Evolutionary conservation across 495 filamentous ascomycete species (phyloP), one percentile per base, ranked within the genome.

Genomic region (Hypoxylon fragiforme): DNA sequence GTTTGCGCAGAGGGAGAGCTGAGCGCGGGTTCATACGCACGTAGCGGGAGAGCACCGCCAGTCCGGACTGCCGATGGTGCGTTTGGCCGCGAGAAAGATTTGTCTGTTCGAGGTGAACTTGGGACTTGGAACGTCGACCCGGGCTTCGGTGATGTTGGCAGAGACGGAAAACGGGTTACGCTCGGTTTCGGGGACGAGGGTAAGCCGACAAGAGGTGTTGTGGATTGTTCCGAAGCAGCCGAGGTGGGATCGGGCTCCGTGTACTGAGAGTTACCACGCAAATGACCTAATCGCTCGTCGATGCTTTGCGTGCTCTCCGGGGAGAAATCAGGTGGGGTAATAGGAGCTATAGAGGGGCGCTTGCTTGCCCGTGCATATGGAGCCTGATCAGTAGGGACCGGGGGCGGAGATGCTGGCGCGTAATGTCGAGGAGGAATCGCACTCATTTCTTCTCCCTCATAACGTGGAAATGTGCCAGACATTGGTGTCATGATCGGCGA

Each of bases 21-120:
- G 1, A 78, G 59, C 16, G 83, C 22, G 54, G 85, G 76, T 71
- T 89, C 74, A 70, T 80, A 81, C 5, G 75, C 75, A 42, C 86
- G 83, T 51, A 89, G 77, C 1, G 86, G 86, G 13, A 89, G 74
- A 3, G 71, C 53, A 24, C 77, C 77, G 16, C 76, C 76, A 15
- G 73, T 67, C 38, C 74, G 75, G 22, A 79, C 67, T 1, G 76
- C 76, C 2, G 63, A 63, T 3, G 65, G 68, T 18, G 68, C 58
- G 42, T 70, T 71, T 41, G 69, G 57, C 41, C 70, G 66, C 3
- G 62, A 71, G 50, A 75, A 74, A 1, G 65, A 64, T 12, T 54
- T 48, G n/a, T 69, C 73, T 1, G 70, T 68, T 37, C 66, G 59
- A 16, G 74, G 74, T 16, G 75, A 77, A 14, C 64, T 60, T 5